phyloP scores from a whole-genome alignment of 768 basidiomycete genomes.

The Kwoniella europaea region DNA sequence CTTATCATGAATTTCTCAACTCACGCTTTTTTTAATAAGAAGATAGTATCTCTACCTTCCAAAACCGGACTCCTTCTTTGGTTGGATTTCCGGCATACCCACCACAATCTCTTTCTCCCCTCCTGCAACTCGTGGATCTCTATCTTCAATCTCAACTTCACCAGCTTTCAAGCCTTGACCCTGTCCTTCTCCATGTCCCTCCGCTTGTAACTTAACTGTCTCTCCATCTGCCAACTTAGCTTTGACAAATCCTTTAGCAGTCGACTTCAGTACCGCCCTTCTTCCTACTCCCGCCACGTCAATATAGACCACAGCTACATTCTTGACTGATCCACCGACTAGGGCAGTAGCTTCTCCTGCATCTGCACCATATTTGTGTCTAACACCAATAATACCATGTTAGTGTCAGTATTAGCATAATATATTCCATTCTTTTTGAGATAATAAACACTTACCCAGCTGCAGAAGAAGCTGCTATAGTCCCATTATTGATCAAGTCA shows the following conservation, averaged over 20 bases:
- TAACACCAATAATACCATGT: conserved; percentile 9
- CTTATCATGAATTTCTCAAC: not conserved
- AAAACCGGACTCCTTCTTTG: conserved; percentile 9
- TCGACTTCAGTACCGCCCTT: conserved; percentile 68
- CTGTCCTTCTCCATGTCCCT: conserved; percentile 27
- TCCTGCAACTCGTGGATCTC: conserved; percentile 26
- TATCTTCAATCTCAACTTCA: conserved; percentile 27
- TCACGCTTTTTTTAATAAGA: too few species aligned
- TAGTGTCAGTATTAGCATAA: not conserved
- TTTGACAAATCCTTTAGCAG: conserved; percentile 54
- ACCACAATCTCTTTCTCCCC: conserved; percentile 38
- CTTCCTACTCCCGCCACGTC: conserved; percentile 75
- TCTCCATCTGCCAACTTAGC: conserved; percentile 46
- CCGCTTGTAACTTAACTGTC: conserved; percentile 46
- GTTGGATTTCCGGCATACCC: conserved; percentile 42
- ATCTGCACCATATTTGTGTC: conserved; percentile 67
- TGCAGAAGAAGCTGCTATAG: conserved; percentile 50
- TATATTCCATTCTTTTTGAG: not conserved
- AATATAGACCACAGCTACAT: conserved; percentile 76
- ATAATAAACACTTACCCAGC: conserved; percentile 45
- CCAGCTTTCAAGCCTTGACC: conserved; percentile 23
- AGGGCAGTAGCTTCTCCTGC: conserved; percentile 68
- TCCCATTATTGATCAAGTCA: conserved; percentile 50
- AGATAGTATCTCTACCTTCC: not conserved
- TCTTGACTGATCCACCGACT: conserved; percentile 70